These are phyloP conservation scores for Suillus ampliporus DNA, from an alignment of 768 basidiomycete species.

Conservation along the genomic window DNA sequence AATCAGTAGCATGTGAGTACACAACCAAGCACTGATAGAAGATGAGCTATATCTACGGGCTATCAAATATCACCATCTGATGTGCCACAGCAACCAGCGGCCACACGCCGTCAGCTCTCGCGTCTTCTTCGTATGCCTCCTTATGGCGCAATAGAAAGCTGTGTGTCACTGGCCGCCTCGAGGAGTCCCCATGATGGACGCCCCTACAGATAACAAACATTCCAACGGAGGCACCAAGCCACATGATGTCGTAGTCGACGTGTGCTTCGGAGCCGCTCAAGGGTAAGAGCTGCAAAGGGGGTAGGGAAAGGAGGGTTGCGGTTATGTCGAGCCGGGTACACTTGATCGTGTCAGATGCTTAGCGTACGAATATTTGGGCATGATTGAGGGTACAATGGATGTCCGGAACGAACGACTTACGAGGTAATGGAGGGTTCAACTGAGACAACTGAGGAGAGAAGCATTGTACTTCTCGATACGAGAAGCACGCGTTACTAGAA, in stretches of 20 bases:
- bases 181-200: constrained; percentile 10
- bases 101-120: constrained; percentile 34
- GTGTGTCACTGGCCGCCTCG: constrained; percentile 29
- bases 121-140: constrained; percentile 36
- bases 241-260: constrained; percentile 37
- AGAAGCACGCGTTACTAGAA: constrained; percentile 35
- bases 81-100: constrained; percentile 34
- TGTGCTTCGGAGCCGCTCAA: constrained; percentile 11
- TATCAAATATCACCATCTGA: constrained; percentile 37
- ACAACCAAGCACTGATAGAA: constrained; percentile 5
- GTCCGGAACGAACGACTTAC: constrained; percentile 21
- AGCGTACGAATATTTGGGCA: background rate
- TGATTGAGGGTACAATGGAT: constrained; percentile 3
- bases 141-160: constrained; percentile 38
- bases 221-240: constrained; percentile 32
- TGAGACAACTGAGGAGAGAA: constrained; percentile 1
- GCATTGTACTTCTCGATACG: constrained; percentile 30
- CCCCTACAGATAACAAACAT: constrained; percentile 34
- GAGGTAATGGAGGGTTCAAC: constrained; percentile 14
- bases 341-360: constrained; percentile 17
- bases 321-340: constrained; percentile 33
- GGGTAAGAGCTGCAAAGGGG: constrained; percentile 27
- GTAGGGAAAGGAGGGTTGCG: constrained; percentile 30
- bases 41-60: background rate
- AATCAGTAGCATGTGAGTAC: background rate